Base-by-base conservation (phyloP, 495 filamentous ascomycete species). In the Achaetomiella virescens region DNA sequence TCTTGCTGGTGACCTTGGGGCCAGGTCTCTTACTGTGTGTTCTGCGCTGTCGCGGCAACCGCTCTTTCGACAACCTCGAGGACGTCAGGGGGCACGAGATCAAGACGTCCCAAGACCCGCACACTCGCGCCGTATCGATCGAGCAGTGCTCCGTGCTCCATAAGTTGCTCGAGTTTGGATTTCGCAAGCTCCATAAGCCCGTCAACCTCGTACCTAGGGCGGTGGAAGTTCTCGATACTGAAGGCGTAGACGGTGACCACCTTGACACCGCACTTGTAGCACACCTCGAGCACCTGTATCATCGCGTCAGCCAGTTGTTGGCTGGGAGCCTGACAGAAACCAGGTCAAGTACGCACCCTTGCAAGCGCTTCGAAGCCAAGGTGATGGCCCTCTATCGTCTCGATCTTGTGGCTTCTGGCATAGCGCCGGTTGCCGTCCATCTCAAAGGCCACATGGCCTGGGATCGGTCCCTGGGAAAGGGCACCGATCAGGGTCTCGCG, bases 381-480 rank as follows among this genome's bases (percentile, higher is more conserved):
- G 65, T 93, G 89, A 69, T 98, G 93, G n/a, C 93, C 93, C 72
- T 98, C 91, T 36, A 96, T 86, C 0, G 91, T 96, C 78, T 98
- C 93, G 64, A 98, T 95, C 46, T 92, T 84, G 73, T 92, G 89
- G 45, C 77, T 85, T 47, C 89, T 78, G 1, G 93, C 93, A 70
- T 93, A 98, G 20, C 93, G 83, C 47, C 93, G 76, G 69, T 98
- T 98, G 36, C 93, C 93, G 70, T 98, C 93, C 95, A 97, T 97
- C 53, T 96, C 91, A 64, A 98, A 97, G 7, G 93, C 93, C 49
- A 98, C 83, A 83, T 98, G 93, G 59, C 86, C 83, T 14, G 93
- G 93, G 47, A 98, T 84, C 8, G 91, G 89, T 4, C 95, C 93
- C 70, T 96, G 90, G 54, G 83, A 84, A 31, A 97, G 73, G 18